Base-by-base conservation (phyloP, 768 basidiomycete species). In the Imleria badia region DNA sequence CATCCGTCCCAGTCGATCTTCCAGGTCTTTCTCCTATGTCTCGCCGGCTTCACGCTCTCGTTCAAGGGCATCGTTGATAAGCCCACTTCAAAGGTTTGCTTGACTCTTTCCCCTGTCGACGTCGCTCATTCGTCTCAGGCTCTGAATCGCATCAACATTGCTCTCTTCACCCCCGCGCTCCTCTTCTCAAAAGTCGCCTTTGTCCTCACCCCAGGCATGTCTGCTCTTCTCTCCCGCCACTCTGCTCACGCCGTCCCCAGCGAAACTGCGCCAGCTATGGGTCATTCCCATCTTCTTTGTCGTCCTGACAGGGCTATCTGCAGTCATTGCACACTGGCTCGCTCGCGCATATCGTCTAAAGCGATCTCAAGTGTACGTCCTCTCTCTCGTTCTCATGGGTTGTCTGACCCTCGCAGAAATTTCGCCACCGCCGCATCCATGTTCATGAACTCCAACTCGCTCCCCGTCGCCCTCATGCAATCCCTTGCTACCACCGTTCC, bases 121-220 rank as follows among this genome's bases (percentile, higher is more conserved):
- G n/a, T 17, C 14, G 17, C 45, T 52, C 20, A 52, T 40, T 14
- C 29, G 26, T 3, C 63, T 26, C 29, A 90, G 89, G 81, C 84
- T 81, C 74, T 92, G 19, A 93, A 92, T 63, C 78, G 81, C 20
- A 73, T 96, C 48, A 96, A 95, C 69, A 84, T 96, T 20, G 89
- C 89, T 1, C 81, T 98, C 33, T 97, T 98, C 74, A 92, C 90
- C 0, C 89, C 91, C 0, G 86, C 89, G 0, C 81, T 95, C 8
- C 76, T 96, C 31, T 95, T 96, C 73, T 94, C 91, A 13, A 98
- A 97, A 74, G 94, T 98, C 20, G 96, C 95, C 0, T 96, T 95
- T 91, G n/a, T 89, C 68, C 71, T 94, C 40, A 83, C 88, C 0
- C 94, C 95, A 67, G 82, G 89, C 82, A 59, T 33, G 78, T 64